A percentile compares a stretch with the other conserved stretches of the same genome.
phyloP scores from a whole-genome alignment of 306 rosid species.

The Medicago arabica region DNA sequence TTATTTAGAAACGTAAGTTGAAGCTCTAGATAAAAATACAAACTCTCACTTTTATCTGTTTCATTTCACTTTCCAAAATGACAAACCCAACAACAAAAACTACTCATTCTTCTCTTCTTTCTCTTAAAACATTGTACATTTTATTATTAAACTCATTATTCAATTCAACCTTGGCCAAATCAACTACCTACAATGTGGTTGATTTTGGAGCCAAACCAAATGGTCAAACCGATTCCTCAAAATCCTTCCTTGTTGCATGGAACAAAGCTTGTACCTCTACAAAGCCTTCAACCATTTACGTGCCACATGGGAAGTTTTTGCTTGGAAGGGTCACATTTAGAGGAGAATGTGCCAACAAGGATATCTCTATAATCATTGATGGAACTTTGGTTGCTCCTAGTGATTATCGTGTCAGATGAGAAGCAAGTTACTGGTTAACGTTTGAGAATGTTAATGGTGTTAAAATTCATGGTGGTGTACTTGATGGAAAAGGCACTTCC shows the following conservation, averaged over 20 bases:
- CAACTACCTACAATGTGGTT: slow-evolving; percentile 44
- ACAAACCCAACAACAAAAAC: slow-evolving; percentile 2
- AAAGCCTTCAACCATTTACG: slow-evolving; percentile 24
- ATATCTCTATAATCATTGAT: slow-evolving; percentile 43
- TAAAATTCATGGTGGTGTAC: slow-evolving; percentile 52
- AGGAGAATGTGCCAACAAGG: slow-evolving; percentile 38
- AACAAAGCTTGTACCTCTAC: slow-evolving; percentile 45
- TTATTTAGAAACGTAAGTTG: not conserved
- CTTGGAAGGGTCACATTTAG: slow-evolving; percentile 30
- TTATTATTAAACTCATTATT: not conserved
- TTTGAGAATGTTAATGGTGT: slow-evolving; percentile 48
- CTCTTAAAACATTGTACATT: not conserved
- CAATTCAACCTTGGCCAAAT: slow-evolving; percentile 13
- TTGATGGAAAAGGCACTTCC: slow-evolving; percentile 51
- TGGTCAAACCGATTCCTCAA: slow-evolving; percentile 49
- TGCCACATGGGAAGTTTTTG: slow-evolving; percentile 56
- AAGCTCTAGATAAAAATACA: not conserved
- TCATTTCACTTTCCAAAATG: slow-evolving; percentile 2
- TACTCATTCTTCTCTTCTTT: not conserved
- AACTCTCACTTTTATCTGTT: not conserved
- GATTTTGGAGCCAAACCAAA: slow-evolving; percentile 55
- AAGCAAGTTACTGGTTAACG: slow-evolving; percentile 41
- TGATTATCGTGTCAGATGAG: slow-evolving; percentile 41
- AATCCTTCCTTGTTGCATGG: slow-evolving; percentile 55
- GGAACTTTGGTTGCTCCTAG: slow-evolving; percentile 56